phyloP scores from a whole-genome alignment of 179 eudicot species.

The Vitellaria paradoxa region DNA sequence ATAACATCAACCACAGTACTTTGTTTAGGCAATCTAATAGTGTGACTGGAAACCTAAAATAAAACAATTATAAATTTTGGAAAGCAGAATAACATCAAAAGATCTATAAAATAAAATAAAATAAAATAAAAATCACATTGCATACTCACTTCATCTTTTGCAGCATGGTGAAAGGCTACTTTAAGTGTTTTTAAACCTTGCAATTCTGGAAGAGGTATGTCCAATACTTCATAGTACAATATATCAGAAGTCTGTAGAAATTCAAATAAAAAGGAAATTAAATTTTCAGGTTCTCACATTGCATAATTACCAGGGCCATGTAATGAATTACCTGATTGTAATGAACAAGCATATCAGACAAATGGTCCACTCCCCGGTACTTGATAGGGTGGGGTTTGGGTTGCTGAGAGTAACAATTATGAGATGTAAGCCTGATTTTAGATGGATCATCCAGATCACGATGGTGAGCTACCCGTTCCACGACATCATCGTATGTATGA shows the following conservation, averaged over 20 bases:
- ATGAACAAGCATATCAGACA: constrained; percentile 71
- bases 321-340: constrained; percentile 59
- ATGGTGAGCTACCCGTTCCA: constrained; percentile 68
- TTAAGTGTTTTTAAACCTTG: constrained; percentile 78
- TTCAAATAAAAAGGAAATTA: not conserved
- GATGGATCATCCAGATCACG: constrained; percentile 78
- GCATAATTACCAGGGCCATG: not conserved
- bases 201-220: constrained; percentile 83
- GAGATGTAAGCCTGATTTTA: constrained; percentile 81
- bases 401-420: constrained; percentile 79
- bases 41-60: constrained; percentile 61
- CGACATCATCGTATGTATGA: constrained; percentile 79
- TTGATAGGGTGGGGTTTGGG: constrained; percentile 83
- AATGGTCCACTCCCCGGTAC: constrained; percentile 68
- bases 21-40: constrained; percentile 77
- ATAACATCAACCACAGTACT: constrained; percentile 88
- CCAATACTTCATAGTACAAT: constrained; percentile 85
- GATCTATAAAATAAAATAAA: not conserved
- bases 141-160: constrained; percentile 66
- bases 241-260: constrained; percentile 60
- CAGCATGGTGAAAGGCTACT: constrained; percentile 73
- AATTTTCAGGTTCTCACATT: not conserved
- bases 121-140: not conserved
- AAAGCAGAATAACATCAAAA: not conserved
- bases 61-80: not conserved